phyloP scores from a whole-genome alignment of 2,329 filamentous ascomycete genomes.

The Colletotrichum lupini region DNA sequence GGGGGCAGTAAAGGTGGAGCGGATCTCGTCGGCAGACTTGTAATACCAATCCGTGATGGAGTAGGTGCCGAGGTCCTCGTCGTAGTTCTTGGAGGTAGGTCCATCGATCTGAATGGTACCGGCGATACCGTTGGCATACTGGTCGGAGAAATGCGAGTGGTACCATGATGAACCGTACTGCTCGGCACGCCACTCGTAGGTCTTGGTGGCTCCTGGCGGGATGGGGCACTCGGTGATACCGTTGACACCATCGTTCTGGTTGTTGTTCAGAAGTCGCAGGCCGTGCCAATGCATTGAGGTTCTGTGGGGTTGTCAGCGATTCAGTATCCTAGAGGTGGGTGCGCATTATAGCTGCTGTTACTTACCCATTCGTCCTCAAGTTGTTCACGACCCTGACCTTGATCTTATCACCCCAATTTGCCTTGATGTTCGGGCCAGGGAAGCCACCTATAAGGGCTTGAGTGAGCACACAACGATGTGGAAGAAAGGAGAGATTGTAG shows the following conservation, averaged over 20 bases:
- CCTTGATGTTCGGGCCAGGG: constrained; percentile 63
- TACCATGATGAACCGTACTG: constrained; percentile 50
- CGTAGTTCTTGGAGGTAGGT: constrained; percentile 58
- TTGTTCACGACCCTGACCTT: constrained; percentile 74
- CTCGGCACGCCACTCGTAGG: constrained; percentile 50
- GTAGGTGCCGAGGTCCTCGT: constrained; percentile 69
- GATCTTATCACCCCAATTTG: constrained; percentile 62
- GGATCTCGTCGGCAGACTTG: constrained; percentile 44
- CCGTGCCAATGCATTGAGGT: constrained; percentile 64
- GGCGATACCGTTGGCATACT: constrained; percentile 63
- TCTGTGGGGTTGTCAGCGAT: constrained; percentile 35
- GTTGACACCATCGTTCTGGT: constrained; percentile 59
- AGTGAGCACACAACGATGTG: neutral
- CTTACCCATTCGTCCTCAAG: constrained; percentile 58
- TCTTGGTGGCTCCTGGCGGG: constrained; percentile 46
- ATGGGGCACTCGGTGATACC: constrained; percentile 56
- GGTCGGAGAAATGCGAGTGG: constrained; percentile 62
- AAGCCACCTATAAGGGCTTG: constrained; percentile 26
- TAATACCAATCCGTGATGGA: constrained; percentile 66
- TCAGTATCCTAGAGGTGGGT: neutral
- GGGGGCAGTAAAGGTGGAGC: constrained; percentile 35
- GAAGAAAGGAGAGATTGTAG: too few species aligned
- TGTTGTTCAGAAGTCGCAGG: constrained; percentile 54
- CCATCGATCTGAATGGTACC: constrained; percentile 64
- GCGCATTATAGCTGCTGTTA: neutral